These are phyloP conservation scores for Petunia hybrid DNA, from an alignment of 305 asterid species.

Conservation along the genomic window DNA sequence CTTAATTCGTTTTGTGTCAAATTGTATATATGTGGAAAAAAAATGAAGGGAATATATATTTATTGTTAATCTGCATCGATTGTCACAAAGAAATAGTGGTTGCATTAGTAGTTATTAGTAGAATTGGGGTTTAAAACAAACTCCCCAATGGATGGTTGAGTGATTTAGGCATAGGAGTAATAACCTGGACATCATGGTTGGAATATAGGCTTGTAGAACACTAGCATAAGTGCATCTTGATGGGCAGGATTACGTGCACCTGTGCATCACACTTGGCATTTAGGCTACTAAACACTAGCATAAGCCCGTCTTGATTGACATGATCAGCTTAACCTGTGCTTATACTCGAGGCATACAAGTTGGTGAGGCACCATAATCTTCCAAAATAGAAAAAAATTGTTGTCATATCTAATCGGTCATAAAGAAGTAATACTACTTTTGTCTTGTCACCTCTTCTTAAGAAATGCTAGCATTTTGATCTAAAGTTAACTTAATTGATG, in stretches of 20 bases:
- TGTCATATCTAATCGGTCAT: not conserved
- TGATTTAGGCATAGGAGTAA: not conserved
- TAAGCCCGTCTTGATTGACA: not conserved
- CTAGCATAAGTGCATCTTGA: not conserved
- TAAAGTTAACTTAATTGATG: slow-evolving; percentile 15
- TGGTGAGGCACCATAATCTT: slow-evolving; percentile 1
- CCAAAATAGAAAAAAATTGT: not conserved
- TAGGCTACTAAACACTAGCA: not conserved
- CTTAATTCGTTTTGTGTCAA: not conserved
- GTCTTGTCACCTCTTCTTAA: slow-evolving; percentile 6
- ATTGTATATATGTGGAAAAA: not conserved
- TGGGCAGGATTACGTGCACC: too few species aligned
- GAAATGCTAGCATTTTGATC: not conserved
- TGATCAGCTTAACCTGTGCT: not conserved
- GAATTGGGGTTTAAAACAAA: not conserved
- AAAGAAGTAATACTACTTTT: not conserved
- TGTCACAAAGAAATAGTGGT: not conserved
- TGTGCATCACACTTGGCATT: not conserved
- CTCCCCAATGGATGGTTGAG: not conserved
- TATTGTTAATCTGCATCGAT: not conserved
- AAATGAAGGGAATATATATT: too few species aligned
- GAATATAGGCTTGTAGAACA: not conserved
- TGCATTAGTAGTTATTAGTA: not conserved
- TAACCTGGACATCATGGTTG: not conserved
- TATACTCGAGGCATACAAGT: not conserved